These are phyloP conservation scores for Zygotorulaspora florentina DNA, from an alignment of 805 yeast species.

Conservation along the genomic window DNA sequence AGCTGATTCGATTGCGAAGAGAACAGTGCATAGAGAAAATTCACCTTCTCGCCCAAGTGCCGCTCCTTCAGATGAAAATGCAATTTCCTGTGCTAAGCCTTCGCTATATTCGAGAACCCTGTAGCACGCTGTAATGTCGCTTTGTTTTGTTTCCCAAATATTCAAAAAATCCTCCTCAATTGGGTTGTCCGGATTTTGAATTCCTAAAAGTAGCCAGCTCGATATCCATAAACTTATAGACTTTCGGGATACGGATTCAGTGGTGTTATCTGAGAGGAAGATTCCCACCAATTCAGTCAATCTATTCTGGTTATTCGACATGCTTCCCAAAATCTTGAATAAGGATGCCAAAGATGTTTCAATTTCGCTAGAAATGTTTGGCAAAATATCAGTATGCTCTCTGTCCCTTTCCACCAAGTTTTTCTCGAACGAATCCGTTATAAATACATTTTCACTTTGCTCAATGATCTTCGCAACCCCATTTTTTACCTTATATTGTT, in stretches of 20 bases:
- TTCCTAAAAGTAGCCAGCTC: constrained; percentile 32
- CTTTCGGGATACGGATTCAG: constrained; percentile 15
- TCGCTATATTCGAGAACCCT: constrained; percentile 40
- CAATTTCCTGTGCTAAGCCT: constrained; percentile 38
- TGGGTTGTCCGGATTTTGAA: constrained; percentile 19
- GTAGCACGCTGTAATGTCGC: constrained; percentile 25
- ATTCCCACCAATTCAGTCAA: constrained; percentile 18
- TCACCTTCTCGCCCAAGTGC: constrained; percentile 22
- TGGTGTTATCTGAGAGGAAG: constrained; percentile 16
- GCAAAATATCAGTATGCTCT: constrained; percentile 18
- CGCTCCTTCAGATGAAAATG: constrained; percentile 18
- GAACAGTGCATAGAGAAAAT: constrained; percentile 18
- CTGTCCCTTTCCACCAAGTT: constrained; percentile 1
- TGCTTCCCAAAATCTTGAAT: constrained; percentile 1
- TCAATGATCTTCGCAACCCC: constrained; percentile 14
- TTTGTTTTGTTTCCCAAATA: constrained; percentile 7
- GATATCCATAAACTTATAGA: constrained; percentile 38
- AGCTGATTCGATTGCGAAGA: constrained; percentile 19
- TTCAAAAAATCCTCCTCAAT: constrained; percentile 13
- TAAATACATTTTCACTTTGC: constrained; percentile 20
- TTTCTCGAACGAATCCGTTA: constrained; percentile 10
- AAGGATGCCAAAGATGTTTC: constrained; percentile 14
- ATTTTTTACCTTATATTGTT: constrained; percentile 1
- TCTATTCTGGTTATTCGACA: background rate
- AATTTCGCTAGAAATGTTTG: constrained; percentile 21